Percentiles rank a stretch among this genome's conserved stretches.
Evolutionary conservation across 2,329 filamentous ascomycete genomes (phyloP).

Genomic region (Trichoderma atrobrunneum): DNA sequence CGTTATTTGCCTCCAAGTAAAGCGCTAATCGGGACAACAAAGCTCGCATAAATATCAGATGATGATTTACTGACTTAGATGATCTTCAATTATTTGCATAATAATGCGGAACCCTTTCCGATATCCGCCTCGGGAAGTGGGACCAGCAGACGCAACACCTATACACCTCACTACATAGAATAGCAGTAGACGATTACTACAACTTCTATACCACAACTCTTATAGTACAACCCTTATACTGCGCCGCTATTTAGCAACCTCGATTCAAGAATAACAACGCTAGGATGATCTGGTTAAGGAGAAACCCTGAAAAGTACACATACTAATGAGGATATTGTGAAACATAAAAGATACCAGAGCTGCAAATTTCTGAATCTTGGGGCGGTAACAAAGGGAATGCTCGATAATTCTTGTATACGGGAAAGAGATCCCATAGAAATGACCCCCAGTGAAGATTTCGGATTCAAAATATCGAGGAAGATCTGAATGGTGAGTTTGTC

Average conservation of each 20-base stretch:
- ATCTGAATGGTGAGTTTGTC: background rate
- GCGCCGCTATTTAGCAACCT: background rate
- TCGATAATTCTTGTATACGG: background rate
- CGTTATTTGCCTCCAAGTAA: background rate
- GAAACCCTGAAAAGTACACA: too few relatives aligned
- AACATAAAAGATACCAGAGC: too few relatives aligned
- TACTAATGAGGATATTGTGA: too few relatives aligned
- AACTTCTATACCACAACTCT: too few relatives aligned
- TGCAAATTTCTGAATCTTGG: fast-evolving
- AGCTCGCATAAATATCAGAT: background rate
- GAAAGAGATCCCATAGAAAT: background rate
- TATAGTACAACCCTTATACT: background rate
- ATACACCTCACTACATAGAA: too few relatives aligned
- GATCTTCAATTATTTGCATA: background rate
- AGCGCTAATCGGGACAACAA: background rate
- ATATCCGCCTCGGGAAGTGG: background rate
- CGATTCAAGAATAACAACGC: background rate
- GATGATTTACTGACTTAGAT: background rate
- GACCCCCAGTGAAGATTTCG: background rate
- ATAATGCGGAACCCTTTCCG: background rate
- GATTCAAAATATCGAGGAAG: background rate
- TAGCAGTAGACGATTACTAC: too few relatives aligned
- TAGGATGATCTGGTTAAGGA: too few relatives aligned
- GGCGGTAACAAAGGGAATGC: too few relatives aligned
- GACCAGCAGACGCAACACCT: background rate